A percentile compares a stretch with the other conserved stretches of the same genome.
Conservation (phyloP, 306 rosid species). For the Cercis canadensis region DNA sequence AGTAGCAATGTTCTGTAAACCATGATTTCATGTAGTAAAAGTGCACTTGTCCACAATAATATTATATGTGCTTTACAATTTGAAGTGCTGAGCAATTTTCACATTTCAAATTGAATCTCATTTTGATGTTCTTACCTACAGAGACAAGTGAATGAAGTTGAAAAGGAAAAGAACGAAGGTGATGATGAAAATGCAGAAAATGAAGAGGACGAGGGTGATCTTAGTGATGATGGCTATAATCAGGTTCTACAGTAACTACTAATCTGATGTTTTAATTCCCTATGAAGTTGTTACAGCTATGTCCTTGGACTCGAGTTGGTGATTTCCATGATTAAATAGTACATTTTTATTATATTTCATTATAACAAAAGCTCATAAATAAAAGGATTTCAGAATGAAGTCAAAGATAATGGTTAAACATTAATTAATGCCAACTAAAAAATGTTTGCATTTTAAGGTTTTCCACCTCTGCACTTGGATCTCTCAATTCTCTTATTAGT, state of each 20-base stretch:
- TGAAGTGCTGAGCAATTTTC: neutral
- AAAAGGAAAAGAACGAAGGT: conserved; percentile 44
- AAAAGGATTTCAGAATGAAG: conserved; percentile 17
- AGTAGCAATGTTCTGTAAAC: conserved; percentile 8
- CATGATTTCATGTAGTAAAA: conserved; percentile 7
- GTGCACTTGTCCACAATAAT: conserved; percentile 3
- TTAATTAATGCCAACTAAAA: conserved; percentile 1
- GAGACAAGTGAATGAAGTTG: conserved; percentile 42
- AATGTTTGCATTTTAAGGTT: too few species aligned
- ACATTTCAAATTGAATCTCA: conserved; percentile 12
- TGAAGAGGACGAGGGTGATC: conserved; percentile 41
- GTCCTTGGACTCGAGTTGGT: conserved; percentile 7
- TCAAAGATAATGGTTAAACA: neutral
- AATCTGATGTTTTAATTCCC: conserved; percentile 23
- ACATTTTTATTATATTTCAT: neutral
- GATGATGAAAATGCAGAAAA: conserved; percentile 50
- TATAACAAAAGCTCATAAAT: neutral
- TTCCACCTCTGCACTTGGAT: neutral
- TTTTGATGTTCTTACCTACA: conserved; percentile 35
- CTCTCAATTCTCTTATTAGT: neutral
- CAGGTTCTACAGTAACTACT: conserved; percentile 48
- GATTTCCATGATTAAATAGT: conserved; percentile 12
- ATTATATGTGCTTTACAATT: conserved; percentile 8
- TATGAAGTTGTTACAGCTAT: neutral
- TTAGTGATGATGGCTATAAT: conserved; percentile 56